Base-by-base conservation (phyloP, 2,329 filamentous ascomycete species). In the Curvularia eragrostidis region DNA sequence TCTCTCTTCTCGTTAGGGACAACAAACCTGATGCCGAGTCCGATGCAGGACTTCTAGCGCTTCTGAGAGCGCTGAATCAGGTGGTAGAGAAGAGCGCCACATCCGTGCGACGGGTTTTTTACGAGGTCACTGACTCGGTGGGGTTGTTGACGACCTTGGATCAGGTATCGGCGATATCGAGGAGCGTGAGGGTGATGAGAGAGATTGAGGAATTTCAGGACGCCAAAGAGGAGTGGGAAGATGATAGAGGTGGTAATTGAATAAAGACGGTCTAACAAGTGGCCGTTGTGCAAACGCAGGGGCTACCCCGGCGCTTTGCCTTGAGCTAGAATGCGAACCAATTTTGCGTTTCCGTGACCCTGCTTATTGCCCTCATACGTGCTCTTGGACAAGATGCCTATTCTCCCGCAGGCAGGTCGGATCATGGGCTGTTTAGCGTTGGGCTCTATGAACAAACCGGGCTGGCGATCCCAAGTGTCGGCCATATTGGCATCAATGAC, bases 371-470 rank as follows among this genome's bases (percentile, higher is more conserved):
- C 56, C 12, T 58, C 47, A 3, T 55, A 58, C 15, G 56, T 58
- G 28, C 52, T 58, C 8, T 51, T 26, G 15, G 9, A 18, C 3
- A 55, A 2, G 15, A 9, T 7, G 24, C 41, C 56, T 19, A 38
- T 18, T n/a, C 15, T 23, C 10, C 56, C 56, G 26, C 56, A 58
- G 5, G 56, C 52, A 26, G 41, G 41, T 21, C 21, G 50, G 21
- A 57, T 48, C 24, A 32, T 18, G 18, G 43, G 46, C 19, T 26
- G 39, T 3, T 42, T 41, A 21, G n/a, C 15, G 8, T 34, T 32
- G 32, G 30, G 28, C 21, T 41, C 30, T 19, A 50, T 23, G 3
- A 52, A 59, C 13, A 69, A 41, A 3, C 62, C 64, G 6, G 62
- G 52, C 23, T 41, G 30, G 10, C 23, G 7, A 9, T 18, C 12